Percentiles rank a stretch among this genome's conserved stretches.
phyloP scores from a whole-genome alignment of 495 filamentous ascomycete genomes.

The Penicillium atrosanguineum region DNA sequence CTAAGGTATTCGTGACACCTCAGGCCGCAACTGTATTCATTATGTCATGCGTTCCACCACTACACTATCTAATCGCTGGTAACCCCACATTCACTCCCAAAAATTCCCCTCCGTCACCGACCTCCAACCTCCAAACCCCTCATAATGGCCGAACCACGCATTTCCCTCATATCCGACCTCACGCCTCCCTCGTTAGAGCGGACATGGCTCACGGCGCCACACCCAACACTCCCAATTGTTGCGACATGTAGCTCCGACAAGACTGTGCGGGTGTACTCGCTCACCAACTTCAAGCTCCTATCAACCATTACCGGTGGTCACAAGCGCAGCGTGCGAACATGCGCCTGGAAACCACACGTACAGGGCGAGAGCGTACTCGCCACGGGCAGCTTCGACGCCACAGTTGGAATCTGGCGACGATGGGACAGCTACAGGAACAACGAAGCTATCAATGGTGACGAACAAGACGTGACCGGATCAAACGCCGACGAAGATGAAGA shows the following conservation, averaged over 20 bases:
- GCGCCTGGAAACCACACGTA: conserved; percentile 78
- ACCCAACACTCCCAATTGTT: conserved; percentile 82
- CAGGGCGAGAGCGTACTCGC: conserved; percentile 71
- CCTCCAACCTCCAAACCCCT: neutral
- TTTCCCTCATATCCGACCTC: conserved; percentile 35
- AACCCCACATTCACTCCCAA: conserved; percentile 8
- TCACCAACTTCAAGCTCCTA: conserved; percentile 72
- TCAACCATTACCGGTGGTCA: conserved; percentile 83
- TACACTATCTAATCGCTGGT: conserved; percentile 10
- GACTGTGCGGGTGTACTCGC: conserved; percentile 82
- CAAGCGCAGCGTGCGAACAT: conserved; percentile 75
- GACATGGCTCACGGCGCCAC: conserved; percentile 79
- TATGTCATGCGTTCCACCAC: too few species aligned
- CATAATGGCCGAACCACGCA: conserved; percentile 6
- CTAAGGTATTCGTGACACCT: too few species aligned
- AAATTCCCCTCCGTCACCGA: conserved; percentile 13
- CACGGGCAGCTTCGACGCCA: conserved; percentile 87
- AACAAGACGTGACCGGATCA: neutral
- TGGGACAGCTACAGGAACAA: conserved; percentile 46
- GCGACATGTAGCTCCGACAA: conserved; percentile 86
- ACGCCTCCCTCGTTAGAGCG: conserved; percentile 68
- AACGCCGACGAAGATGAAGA: conserved; percentile 65
- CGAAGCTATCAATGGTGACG: neutral
- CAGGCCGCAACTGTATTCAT: too few species aligned
- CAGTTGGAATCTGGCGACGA: conserved; percentile 82